These are phyloP conservation scores for Fraxinus platypoda DNA, from an alignment of 305 asterid genomes.

Conservation along the genomic window DNA sequence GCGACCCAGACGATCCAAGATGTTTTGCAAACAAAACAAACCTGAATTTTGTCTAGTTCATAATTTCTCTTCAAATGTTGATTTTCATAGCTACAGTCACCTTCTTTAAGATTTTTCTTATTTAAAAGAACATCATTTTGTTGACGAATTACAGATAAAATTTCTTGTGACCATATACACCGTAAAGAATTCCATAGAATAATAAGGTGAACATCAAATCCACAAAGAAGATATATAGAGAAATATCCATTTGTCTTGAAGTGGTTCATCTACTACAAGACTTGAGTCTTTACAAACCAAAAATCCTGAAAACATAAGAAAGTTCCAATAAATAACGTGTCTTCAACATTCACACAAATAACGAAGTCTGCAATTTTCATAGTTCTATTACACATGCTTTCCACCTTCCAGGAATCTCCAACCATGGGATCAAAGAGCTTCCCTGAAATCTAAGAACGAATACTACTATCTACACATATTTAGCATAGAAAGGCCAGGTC, in stretches of 20 bases:
- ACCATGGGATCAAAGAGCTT: neutral
- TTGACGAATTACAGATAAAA: neutral
- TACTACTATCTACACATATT: neutral
- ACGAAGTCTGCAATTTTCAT: neutral
- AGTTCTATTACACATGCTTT: neutral
- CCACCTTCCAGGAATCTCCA: neutral
- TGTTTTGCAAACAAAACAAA: neutral
- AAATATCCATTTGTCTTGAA: neutral
- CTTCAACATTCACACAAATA: constrained; percentile 4
- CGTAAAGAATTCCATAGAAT: neutral
- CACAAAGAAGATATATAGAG: neutral
- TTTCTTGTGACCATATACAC: neutral
- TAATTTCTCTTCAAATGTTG: neutral
- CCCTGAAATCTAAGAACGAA: neutral
- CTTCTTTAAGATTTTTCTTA: neutral
- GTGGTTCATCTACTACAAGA: neutral
- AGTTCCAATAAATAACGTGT: neutral
- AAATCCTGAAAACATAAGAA: neutral
- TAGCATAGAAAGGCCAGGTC: constrained; percentile 3
- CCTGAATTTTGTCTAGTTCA: neutral
- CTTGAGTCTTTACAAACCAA: neutral
- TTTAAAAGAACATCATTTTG: neutral
- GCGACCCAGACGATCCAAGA: neutral
- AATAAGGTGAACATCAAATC: neutral
- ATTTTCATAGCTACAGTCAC: neutral